Evolutionary conservation across 2,329 filamentous ascomycete species (phyloP), one percentile per base, ranked within the genome.

Genomic region (Claviceps fusiformis): DNA sequence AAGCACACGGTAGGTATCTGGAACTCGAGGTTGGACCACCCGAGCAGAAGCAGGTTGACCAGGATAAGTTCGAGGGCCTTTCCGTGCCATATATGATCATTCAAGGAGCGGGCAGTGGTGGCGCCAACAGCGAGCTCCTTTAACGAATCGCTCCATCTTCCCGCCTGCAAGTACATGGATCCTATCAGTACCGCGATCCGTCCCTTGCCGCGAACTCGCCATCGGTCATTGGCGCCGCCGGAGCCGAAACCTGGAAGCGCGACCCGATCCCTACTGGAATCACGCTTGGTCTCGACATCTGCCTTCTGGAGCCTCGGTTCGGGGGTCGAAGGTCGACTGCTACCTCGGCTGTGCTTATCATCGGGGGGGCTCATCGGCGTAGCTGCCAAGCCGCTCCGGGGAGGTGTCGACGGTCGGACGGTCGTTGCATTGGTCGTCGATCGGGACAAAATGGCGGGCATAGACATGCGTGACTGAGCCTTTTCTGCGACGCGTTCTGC

Each of bases 71-170:
- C 95, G 24, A 98, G 75, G 1, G 89, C 91, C 70, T 97, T 97
- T 19, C 88, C 93, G 71, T 96, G 89, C 92, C 93, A 98, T n/a
- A 97, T 69, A 69, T 95, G 89, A 69, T 98, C 93, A 62, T 89
- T 91, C 56, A 87, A 80, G 43, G 82, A 83, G 62, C 89, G 86
- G 17, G 89, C 86, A 61, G 85, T 82, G 10, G 80, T 80, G 2
- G 87, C 90, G 54, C 86, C 89, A 57, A 96, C 92, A 10, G 82
- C 76, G 27, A 96, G 79, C 65, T 95, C 89, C 66, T 82, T 86
- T 49, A 97, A 69, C 8, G 92, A 91, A 70, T 97, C 91, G 50
- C 78, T 81, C 90, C 93, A 96, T 59, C 90, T 82, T 31, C 93
- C 93, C 54, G 89, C 87, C 68, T 91, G 87, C 61, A 98, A 80